Base-by-base conservation (phyloP, 2,329 filamentous ascomycete genomes). In the Emmonsiellopsis sp. region DNA sequence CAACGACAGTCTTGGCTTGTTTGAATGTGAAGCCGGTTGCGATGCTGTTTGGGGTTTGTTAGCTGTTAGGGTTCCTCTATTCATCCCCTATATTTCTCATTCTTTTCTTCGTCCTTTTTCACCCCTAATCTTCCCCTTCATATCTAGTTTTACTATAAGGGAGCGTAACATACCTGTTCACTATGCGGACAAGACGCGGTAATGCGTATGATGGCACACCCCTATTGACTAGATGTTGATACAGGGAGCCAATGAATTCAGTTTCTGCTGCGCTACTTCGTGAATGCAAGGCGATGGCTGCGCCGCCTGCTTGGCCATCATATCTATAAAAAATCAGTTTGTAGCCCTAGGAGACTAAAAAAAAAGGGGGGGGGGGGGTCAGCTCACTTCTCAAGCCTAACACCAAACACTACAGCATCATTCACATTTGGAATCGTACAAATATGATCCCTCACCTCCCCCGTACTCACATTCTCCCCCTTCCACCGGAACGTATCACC, bases 331-430 rank as follows among this genome's bases (percentile, higher is more conserved):
- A 70, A 45, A 81, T 69, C 2, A 94, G 17, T 40, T 31, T 17
- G 17, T 11, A 50, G 6, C n/a, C 13, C 10, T 11, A 40, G 14
- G 6, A 34, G 10, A 17, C 36, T 1, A 6, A 5, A n/a, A 44
- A 42, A 11, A 2, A 13, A 14, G 7, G 42, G 42, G 13, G 13
- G 27, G 14, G 31, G 10, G 40, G 9, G 39, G 27, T 6, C 42
- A 9, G 60, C 64, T 53, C 63, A 74, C 68, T 66, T 65, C 43
- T 55, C 56, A 13, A 77, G 59, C 44, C 71, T 71, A 13, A 75
- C 86, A 40, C 89, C 89, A 63, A 94, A 95, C 31, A 94, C 88
- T 61, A 93, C 94, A 34, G 87, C 86, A 71, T 94, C 88, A 34
- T 78, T 73, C 11, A 94, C 76, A 1, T 74, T 74, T 0, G 82